Base-by-base conservation (phyloP, 2,329 filamentous ascomycete species). In the Neofusicoccum kwambonambiense region DNA sequence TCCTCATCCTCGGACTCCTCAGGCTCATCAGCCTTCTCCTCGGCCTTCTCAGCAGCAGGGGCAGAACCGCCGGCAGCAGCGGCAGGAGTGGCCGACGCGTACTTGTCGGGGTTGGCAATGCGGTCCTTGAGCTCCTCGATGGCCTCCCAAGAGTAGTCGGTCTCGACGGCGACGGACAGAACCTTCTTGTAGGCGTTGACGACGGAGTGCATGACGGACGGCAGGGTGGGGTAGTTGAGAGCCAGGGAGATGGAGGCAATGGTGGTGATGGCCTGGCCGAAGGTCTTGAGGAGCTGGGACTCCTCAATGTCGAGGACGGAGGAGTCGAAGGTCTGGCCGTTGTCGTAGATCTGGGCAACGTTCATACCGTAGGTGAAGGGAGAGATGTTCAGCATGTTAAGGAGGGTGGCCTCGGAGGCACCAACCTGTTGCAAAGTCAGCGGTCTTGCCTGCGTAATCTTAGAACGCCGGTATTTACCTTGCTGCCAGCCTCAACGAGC, bases 311-410 rank as follows among this genome's bases (percentile, higher is more conserved):
- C 95, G 73, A 99, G 88, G 72, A 99, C 92, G 69, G 81, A 83
- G 70, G 93, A 82, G 70, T 88, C 85, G 88, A 99, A 99, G 74
- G 88, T 88, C 87, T 99, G 95, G 77, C 95, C 95, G 78, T 94
- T 84, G 84, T 99, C 93, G 88, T 99, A 99, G 82, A 99, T 93
- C 87, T 98, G 94, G 70, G 87, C 73, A 76, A 99, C 90, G 80
- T 90, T 91, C 91, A 99, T 96, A 86, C 95, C 95, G 86, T 98
- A 99, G 68, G 93, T 97, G 89, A 97, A 97, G 81, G 93, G 93
- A 74, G 95, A 98, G 87, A 99, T 99, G 90, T 97, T 98, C 81
- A 99, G 85, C 94, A 99, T 91, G 91, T 99, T 99, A 77, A 99
- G 90, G 74, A 99, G 89, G 78, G 94, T 97, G 73, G 95, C 95